These are phyloP conservation scores for Dipteronia dyeriana DNA, from an alignment of 345 rosid species.

Conservation along the genomic window DNA sequence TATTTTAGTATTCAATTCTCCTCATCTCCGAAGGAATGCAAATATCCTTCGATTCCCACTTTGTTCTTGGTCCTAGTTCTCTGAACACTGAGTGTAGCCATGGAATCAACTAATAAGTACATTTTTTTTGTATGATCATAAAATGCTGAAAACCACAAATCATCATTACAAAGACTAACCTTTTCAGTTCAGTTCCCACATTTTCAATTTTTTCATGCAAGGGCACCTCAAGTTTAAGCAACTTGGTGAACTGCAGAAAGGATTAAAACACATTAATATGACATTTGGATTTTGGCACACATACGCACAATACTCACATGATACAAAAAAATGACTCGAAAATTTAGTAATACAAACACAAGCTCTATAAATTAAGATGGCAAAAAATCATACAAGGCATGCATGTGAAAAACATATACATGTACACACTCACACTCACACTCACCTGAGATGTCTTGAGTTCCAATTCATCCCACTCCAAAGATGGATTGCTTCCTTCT, in stretches of 20 bases:
- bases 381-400: not conserved
- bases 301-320: not conserved
- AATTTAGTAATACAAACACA: not conserved
- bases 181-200: slow-evolving; percentile 34
- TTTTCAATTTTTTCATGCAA: slow-evolving; percentile 37
- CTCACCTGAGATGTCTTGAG: slow-evolving; percentile 87
- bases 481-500: slow-evolving; percentile 75
- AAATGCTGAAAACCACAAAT: not conserved
- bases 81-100: not conserved
- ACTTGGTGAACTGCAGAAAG: slow-evolving; percentile 65
- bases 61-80: not conserved
- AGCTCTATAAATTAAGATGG: not conserved
- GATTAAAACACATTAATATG: slow-evolving; percentile 4
- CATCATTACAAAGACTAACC: slow-evolving; percentile 23
- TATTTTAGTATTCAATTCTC: slow-evolving; percentile 2
- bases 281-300: not conserved
- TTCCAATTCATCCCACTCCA: slow-evolving; percentile 89
- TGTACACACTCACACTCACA: not conserved
- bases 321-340: not conserved
- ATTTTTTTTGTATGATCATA: not conserved
- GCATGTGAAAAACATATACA: not conserved
- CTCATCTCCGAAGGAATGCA: not conserved
- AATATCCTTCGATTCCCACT: slow-evolving; percentile 1
- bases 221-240: slow-evolving; percentile 70
- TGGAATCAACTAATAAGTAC: slow-evolving; percentile 1